Conservation (phyloP, 176 grass and related monocot species). For the Carex myosuroides region DNA sequence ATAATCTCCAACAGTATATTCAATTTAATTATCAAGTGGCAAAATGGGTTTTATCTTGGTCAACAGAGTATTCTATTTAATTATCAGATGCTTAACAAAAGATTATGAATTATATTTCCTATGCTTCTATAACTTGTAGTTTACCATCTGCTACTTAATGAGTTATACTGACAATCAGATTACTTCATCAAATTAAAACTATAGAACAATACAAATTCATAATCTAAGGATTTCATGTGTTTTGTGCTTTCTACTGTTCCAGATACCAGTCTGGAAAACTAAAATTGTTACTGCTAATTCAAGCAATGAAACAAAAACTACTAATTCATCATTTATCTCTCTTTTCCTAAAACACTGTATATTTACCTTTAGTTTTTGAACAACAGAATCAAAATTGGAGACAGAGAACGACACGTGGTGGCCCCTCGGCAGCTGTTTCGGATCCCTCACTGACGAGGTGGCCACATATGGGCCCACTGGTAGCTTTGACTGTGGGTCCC, state of each 20-base stretch:
- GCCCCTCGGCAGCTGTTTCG: conserved; percentile 43
- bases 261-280: not conserved
- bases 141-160: not conserved
- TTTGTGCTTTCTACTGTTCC: not conserved
- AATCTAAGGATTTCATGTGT: not conserved
- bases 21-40: not conserved
- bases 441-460: conserved; percentile 15
- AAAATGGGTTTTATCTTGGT: not conserved
- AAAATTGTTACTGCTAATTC: not conserved
- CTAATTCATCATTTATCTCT: not conserved
- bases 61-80: not conserved
- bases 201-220: not conserved
- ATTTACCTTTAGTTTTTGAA: conserved; percentile 38
- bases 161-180: not conserved
- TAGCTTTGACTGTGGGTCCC: conserved; percentile 37
- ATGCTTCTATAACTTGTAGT: not conserved
- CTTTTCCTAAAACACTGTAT: not conserved
- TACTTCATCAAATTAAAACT: not conserved
- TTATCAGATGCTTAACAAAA: not conserved
- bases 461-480: not conserved
- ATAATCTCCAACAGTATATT: not conserved
- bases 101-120: not conserved
- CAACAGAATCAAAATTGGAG: conserved; percentile 68
- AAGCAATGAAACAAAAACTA: not conserved
- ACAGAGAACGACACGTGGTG: conserved; percentile 75